Conservation (phyloP, 768 basidiomycete genomes). For the Clitopilus passeckerianus region DNA sequence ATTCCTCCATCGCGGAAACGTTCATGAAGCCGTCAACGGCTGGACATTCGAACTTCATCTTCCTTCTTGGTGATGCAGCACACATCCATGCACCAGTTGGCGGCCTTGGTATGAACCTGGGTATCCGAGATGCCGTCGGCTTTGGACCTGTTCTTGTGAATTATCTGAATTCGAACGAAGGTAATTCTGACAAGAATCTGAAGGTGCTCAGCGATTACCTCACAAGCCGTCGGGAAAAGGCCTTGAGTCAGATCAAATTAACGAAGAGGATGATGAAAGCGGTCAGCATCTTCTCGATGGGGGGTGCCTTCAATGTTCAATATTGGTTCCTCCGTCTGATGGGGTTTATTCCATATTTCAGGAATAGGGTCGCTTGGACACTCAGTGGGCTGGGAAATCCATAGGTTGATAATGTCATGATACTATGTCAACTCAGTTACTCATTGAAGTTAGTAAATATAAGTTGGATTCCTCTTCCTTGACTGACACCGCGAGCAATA, state of each 20-base stretch:
- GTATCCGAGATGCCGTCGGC: conserved; percentile 43
- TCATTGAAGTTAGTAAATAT: too few relatives aligned
- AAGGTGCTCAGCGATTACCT: conserved; percentile 28
- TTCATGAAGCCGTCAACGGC: not conserved
- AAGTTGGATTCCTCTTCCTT: too few relatives aligned
- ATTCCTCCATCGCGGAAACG: conserved; percentile 11
- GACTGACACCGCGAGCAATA: too few relatives aligned
- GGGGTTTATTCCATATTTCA: conserved; percentile 9
- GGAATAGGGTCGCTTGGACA: conserved; percentile 12
- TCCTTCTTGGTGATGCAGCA: too few relatives aligned
- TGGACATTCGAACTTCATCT: conserved; percentile 4
- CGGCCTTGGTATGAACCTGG: conserved; percentile 60
- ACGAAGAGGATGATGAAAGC: conserved; percentile 27
- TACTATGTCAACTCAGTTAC: too few relatives aligned
- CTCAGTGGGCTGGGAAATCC: conserved; percentile 16
- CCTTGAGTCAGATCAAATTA: conserved; percentile 33
- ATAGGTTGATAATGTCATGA: not conserved
- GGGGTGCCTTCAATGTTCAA: conserved; percentile 3
- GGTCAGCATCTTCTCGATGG: conserved; percentile 3
- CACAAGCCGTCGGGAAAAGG: conserved; percentile 26
- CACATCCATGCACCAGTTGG: conserved; percentile 41
- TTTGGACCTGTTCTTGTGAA: conserved; percentile 37
- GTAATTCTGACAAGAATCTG: conserved; percentile 15
- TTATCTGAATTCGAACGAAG: conserved; percentile 16
- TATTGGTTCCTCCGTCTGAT: conserved; percentile 12